Evolutionary conservation across 805 yeast genomes (phyloP).

Genomic region (Teunomyces cretensis): DNA sequence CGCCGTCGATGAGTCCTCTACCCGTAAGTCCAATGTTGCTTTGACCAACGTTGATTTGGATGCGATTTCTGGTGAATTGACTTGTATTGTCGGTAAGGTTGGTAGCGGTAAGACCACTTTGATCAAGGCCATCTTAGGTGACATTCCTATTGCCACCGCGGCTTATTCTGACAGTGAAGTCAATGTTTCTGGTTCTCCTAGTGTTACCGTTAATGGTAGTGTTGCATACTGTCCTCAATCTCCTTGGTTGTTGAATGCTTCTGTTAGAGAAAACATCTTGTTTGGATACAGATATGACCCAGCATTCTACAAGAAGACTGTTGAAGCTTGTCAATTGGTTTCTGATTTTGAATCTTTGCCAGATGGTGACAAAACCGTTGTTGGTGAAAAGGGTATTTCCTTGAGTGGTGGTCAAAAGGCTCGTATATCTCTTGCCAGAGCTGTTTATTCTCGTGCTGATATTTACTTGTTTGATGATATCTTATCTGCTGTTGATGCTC

Average conservation of each 20-base stretch:
- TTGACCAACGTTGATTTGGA: conserved; percentile 29
- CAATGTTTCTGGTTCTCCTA: conserved; percentile 3
- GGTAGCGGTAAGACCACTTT: conserved; percentile 43
- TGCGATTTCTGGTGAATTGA: conserved; percentile 35
- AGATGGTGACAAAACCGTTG: conserved; percentile 42
- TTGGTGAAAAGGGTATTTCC: conserved; percentile 46
- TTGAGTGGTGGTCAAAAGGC: conserved; percentile 46
- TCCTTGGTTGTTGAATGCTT: conserved; percentile 43
- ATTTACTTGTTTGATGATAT: conserved; percentile 40
- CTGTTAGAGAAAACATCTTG: conserved; percentile 39
- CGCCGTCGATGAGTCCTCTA: conserved; percentile 12
- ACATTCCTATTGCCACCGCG: conserved; percentile 15
- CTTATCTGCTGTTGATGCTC: conserved; percentile 45
- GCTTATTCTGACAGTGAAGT: conserved; percentile 8
- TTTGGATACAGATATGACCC: conserved; percentile 36
- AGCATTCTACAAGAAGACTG: conserved; percentile 29
- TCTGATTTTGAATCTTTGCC: conserved; percentile 37
- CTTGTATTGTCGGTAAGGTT: conserved; percentile 43
- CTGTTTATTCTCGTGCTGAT: conserved; percentile 42
- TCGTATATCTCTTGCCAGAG: conserved; percentile 40
- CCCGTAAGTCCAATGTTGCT: conserved; percentile 23
- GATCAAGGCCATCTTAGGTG: conserved; percentile 35
- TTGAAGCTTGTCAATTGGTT: conserved; percentile 37
- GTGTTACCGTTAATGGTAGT: conserved; percentile 27
- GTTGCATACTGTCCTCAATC: conserved; percentile 42